phyloP scores from a whole-genome alignment of 2,329 filamentous ascomycete species.

The Cordyceps fumosorosea region DNA sequence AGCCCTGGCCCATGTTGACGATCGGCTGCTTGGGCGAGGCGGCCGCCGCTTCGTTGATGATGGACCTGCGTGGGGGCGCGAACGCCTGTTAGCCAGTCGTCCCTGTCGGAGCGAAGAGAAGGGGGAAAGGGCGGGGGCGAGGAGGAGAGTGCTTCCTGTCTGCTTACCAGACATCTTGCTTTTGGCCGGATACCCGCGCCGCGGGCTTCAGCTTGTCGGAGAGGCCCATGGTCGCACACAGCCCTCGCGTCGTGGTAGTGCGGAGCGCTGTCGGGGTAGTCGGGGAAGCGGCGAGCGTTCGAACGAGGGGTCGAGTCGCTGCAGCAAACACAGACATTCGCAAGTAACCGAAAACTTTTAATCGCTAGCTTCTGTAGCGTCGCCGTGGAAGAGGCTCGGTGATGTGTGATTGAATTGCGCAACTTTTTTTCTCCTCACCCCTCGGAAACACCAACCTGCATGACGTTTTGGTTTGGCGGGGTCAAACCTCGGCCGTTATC shows the following conservation, averaged over 20 bases:
- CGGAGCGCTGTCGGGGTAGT: neutral
- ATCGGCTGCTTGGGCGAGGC: slow-evolving; percentile 58
- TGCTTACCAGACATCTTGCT: slow-evolving; percentile 47
- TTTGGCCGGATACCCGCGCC: slow-evolving; percentile 41
- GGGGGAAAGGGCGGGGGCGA: neutral
- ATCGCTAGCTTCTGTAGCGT: neutral
- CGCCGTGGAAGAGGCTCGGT: neutral
- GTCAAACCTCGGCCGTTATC: slow-evolving; percentile 5
- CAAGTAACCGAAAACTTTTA: too few species aligned
- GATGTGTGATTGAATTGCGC: neutral
- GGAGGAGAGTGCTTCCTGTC: neutral
- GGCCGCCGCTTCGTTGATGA: slow-evolving; percentile 59
- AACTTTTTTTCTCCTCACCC: neutral
- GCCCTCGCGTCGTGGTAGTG: slow-evolving; percentile 12
- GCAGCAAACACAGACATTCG: slow-evolving; percentile 4
- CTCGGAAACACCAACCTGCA: neutral
- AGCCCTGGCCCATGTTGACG: slow-evolving; percentile 57
- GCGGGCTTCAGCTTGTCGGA: slow-evolving; percentile 44
- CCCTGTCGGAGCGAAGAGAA: neutral
- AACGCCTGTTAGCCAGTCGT: neutral
- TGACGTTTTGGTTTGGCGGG: slow-evolving; percentile 1
- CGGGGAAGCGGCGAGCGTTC: neutral
- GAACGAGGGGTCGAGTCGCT: neutral
- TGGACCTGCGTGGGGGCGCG: slow-evolving; percentile 40
- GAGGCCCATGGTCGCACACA: slow-evolving; percentile 33